Evolutionary conservation across 257 asterid genomes (phyloP).

Genomic region (Solanum tarapatanum): DNA sequence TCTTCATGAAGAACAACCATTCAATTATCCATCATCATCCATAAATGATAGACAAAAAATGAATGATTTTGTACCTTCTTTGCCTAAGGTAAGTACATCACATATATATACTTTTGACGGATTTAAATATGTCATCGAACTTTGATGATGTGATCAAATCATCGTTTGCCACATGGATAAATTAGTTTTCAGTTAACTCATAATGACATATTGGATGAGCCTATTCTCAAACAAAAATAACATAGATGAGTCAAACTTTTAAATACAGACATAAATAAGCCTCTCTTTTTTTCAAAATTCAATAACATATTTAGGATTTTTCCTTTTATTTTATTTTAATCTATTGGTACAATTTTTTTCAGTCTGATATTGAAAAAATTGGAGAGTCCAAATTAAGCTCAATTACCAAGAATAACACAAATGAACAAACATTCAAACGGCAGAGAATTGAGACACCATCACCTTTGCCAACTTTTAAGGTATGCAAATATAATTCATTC

Average conservation of each 20-base stretch:
- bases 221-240: too few relatives aligned
- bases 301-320: too few relatives aligned
- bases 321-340: too few relatives aligned
- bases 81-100: constrained; percentile 20
- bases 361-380: background rate
- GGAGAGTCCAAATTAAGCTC: background rate
- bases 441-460: background rate
- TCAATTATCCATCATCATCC: constrained; percentile 16
- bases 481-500: background rate
- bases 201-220: too few relatives aligned
- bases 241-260: too few relatives aligned
- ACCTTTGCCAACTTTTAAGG: background rate
- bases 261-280: too few relatives aligned
- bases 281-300: too few relatives aligned
- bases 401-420: background rate
- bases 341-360: background rate
- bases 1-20: constrained; percentile 16
- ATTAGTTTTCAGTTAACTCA: background rate
- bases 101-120: background rate
- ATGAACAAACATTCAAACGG: background rate
- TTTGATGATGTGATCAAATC: background rate
- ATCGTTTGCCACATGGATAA: too few relatives aligned
- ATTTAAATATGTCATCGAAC: background rate
- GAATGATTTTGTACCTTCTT: constrained; percentile 5
- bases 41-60: constrained; percentile 11